phyloP scores from a whole-genome alignment of 768 basidiomycete species.

The Termitomyces sp. region DNA sequence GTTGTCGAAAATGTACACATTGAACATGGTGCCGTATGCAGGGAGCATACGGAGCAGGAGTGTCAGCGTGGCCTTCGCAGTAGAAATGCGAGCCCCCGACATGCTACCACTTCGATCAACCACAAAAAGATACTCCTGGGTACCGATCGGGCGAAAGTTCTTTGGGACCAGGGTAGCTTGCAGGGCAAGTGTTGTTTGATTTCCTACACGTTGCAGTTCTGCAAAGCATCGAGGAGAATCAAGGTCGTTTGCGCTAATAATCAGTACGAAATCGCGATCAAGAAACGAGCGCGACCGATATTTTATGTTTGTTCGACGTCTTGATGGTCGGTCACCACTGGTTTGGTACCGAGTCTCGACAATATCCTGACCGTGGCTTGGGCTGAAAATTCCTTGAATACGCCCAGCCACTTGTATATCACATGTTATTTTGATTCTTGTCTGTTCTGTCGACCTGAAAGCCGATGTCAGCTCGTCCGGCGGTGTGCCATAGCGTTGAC shows the following conservation, averaged over 20 bases:
- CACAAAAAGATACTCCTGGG: slow-evolving; percentile 57
- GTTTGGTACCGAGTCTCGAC: slow-evolving; percentile 26
- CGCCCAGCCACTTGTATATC: slow-evolving; percentile 45
- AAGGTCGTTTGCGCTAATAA: slow-evolving; percentile 40
- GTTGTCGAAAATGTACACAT: slow-evolving; percentile 51
- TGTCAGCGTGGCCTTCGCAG: slow-evolving; percentile 39
- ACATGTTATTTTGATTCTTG: slow-evolving; percentile 32
- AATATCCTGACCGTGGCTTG: slow-evolving; percentile 36
- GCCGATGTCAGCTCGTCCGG: slow-evolving; percentile 31
- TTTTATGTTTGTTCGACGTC: slow-evolving; percentile 32
- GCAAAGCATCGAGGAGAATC: slow-evolving; percentile 54
- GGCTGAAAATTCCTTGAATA: slow-evolving; percentile 34
- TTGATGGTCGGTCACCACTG: slow-evolving; percentile 28
- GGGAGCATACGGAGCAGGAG: slow-evolving; percentile 49
- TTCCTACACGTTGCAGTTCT: slow-evolving; percentile 28
- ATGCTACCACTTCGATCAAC: slow-evolving; percentile 58
- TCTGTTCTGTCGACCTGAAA: slow-evolving; percentile 19
- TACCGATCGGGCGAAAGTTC: slow-evolving; percentile 31
- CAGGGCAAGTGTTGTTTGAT: slow-evolving; percentile 35
- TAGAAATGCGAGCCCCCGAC: slow-evolving; percentile 31
- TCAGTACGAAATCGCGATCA: slow-evolving; percentile 43
- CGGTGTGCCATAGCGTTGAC: slow-evolving; percentile 44
- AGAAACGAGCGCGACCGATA: slow-evolving; percentile 38
- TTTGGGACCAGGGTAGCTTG: slow-evolving; percentile 52
- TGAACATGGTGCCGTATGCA: slow-evolving; percentile 35